Base-by-base conservation (phyloP, 2,329 filamentous ascomycete genomes). In the Domatiomyces globalis region DNA sequence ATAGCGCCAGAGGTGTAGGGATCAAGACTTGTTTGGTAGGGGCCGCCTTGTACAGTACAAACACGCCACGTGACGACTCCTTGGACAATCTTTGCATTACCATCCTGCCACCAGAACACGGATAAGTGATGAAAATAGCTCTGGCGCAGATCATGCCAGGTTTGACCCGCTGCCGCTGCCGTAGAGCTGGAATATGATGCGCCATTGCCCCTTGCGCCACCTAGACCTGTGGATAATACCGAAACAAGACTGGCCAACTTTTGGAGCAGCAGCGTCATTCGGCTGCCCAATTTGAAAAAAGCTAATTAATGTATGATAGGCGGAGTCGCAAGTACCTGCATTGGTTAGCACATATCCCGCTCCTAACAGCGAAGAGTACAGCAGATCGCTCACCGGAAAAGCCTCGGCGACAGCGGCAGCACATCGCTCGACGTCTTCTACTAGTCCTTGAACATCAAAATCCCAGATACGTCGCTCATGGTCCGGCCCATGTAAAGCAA, bases 401-500 rank as follows among this genome's bases (percentile, higher is more conserved):
- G 86, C 80, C 57, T 80, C 80, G 66, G 92, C 84, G 58, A 96
- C 75, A 59, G 83, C 78, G 44, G 86, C 87, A 15, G 87, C 86
- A 55, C 94, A 81, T 59, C 82, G 84, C 69, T 95, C 90, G 5
- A 95, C 85, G 64, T 94, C 87, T 67, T 96, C 88, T 1, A 89
- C 83, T 51, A 96, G 66, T 25, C 81, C 82, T 65, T 90, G 83
- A 18, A 96, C 87, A 60, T 94, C 94, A 29, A 79, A 76, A 67
- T 96, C 90, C 90, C 90, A 96, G 61, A 83, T 79, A 45, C 86
- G 79, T 66, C 94, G 76, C 68, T 88, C 83, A 65, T 77, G 80
- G 53, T 79, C 83, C 2, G 81, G 77, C 2, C 78, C 67, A 18
- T 78, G 75, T 46, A 82, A 79, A 25, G 79, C 74, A n/a, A 79